Percentiles rank a stretch among this genome's conserved stretches.
These are phyloP conservation scores for Solanum arcanum DNA, from an alignment of 257 asterid species.

Conservation along the genomic window DNA sequence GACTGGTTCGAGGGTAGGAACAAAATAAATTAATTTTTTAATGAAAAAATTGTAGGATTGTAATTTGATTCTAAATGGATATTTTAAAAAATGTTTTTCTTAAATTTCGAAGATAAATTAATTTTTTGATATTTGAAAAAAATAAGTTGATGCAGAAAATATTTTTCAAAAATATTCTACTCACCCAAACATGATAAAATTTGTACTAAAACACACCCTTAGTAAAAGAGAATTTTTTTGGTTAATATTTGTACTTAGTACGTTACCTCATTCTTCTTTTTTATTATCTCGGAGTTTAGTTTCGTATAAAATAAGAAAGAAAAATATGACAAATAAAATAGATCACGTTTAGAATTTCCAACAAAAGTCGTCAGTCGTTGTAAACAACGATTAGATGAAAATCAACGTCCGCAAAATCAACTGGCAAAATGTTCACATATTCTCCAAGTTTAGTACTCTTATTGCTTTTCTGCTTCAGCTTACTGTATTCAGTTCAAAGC, in stretches of 20 bases:
- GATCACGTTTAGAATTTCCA: neutral
- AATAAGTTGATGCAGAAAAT: too few relatives aligned
- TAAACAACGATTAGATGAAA: too few relatives aligned
- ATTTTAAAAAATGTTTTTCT: too few relatives aligned
- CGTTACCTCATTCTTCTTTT: neutral
- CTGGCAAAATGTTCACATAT: conserved; percentile 7
- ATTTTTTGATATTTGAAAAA: accelerated
- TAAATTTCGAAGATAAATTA: too few relatives aligned
- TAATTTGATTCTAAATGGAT: too few relatives aligned
- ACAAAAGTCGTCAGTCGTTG: neutral
- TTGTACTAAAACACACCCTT: too few relatives aligned
- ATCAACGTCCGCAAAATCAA: neutral
- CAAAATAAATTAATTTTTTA: too few relatives aligned
- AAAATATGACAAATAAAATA: neutral
- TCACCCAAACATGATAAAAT: too few relatives aligned
- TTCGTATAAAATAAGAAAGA: accelerated
- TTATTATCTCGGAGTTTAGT: accelerated
- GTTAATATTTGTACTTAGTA: neutral
- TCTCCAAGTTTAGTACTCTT: neutral
- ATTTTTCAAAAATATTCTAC: too few relatives aligned
- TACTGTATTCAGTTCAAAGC: neutral
- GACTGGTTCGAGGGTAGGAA: accelerated
- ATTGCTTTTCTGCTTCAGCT: conserved; percentile 5
- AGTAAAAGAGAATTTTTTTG: neutral
- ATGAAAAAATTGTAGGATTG: too few relatives aligned